Conservation (phyloP, 2,329 filamentous ascomycete genomes). For the Orbilia oligospora region DNA sequence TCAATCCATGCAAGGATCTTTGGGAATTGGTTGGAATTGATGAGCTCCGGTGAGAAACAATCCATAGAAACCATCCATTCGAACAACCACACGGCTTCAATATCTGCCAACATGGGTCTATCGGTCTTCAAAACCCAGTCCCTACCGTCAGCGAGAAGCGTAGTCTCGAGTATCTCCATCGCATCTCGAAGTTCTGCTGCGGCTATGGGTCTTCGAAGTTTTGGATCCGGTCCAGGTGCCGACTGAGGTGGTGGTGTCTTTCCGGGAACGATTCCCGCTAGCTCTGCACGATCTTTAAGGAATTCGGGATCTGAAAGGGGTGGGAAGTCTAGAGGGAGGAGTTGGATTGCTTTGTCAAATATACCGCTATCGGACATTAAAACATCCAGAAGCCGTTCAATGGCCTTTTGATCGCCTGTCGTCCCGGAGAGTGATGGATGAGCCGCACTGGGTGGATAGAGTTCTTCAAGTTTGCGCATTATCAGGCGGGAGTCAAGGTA, state of each 20-base stretch:
- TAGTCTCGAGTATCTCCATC: slow-evolving; percentile 75
- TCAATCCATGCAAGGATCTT: slow-evolving; percentile 76
- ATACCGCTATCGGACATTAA: slow-evolving; percentile 70
- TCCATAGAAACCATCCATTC: slow-evolving; percentile 76
- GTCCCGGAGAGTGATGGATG: slow-evolving; percentile 67
- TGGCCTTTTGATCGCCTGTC: slow-evolving; percentile 68
- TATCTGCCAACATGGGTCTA: slow-evolving; percentile 75
- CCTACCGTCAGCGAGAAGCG: slow-evolving; percentile 76
- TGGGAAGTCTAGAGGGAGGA: slow-evolving; percentile 74
- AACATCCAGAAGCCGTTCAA: slow-evolving; percentile 73
- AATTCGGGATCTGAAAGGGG: slow-evolving; percentile 74
- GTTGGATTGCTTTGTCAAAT: slow-evolving; percentile 71
- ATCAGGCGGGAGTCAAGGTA: slow-evolving; percentile 81
- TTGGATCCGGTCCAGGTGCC: slow-evolving; percentile 26
- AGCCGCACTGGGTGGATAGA: slow-evolving; percentile 66
- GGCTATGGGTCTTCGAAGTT: slow-evolving; percentile 68
- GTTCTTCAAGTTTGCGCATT: slow-evolving; percentile 74
- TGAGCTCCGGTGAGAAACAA: slow-evolving; percentile 71
- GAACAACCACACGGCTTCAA: slow-evolving; percentile 78
- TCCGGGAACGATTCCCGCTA: slow-evolving; percentile 66
- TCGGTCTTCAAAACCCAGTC: slow-evolving; percentile 74
- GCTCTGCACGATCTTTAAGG: slow-evolving; percentile 72
- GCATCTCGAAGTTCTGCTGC: slow-evolving; percentile 72
- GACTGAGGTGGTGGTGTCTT: slow-evolving; percentile 10
- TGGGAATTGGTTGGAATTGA: slow-evolving; percentile 73